These are phyloP conservation scores for Chionographis japonica DNA, from an alignment of 106 monocot genomes.

Conservation along the genomic window DNA sequence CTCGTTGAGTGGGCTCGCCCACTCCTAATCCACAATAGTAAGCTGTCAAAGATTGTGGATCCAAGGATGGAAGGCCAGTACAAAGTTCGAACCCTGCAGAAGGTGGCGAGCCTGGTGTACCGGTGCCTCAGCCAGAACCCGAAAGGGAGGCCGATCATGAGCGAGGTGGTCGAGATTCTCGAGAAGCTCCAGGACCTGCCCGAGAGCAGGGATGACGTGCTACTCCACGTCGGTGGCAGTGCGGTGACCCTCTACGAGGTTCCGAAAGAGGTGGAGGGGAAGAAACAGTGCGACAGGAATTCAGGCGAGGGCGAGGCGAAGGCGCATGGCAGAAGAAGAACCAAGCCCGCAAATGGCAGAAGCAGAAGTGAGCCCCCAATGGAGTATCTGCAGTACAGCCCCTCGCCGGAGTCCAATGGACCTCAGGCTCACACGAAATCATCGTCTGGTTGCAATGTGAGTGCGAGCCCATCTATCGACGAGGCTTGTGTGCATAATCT, in stretches of 20 bases:
- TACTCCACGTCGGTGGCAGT: not conserved
- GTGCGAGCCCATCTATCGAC: no score
- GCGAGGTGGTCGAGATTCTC: conserved; percentile 39
- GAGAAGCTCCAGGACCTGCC: conserved; percentile 14
- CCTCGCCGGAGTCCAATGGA: not conserved
- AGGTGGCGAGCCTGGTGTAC: conserved; percentile 42
- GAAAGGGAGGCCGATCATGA: conserved; percentile 53
- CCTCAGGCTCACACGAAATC: not conserved
- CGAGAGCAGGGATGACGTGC: conserved; percentile 7
- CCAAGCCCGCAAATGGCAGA: not conserved
- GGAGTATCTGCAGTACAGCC: no score
- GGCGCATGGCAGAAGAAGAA: not conserved
- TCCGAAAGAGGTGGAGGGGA: not conserved
- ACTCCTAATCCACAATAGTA: conserved; percentile 39
- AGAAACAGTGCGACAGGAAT: not conserved
- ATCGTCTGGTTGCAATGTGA: no score
- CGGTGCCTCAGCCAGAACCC: conserved; percentile 61
- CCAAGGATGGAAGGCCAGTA: conserved; percentile 64
- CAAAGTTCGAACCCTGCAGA: conserved; percentile 21
- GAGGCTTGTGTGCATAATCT: no score
- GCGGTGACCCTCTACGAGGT: not conserved
- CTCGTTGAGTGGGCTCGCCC: conserved; percentile 63
- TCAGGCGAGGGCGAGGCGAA: not conserved
- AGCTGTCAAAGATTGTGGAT: conserved; percentile 53
- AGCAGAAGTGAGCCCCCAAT: conserved; percentile 7